Percentiles rank a stretch among this genome's conserved stretches.
Evolutionary conservation across 148 eudicot genomes (phyloP).

Genomic region (Silene latifolia): DNA sequence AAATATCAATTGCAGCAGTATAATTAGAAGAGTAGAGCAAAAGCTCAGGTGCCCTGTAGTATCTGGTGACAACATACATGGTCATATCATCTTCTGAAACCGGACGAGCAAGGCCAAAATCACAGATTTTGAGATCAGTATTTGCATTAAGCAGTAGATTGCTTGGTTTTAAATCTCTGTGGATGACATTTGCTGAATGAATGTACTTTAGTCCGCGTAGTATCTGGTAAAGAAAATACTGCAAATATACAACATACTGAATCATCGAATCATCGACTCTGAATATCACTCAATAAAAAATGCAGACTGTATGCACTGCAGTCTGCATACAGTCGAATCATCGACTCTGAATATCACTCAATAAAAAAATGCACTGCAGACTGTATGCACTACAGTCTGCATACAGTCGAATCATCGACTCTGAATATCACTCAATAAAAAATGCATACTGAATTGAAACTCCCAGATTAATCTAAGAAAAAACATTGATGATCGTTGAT

Average conservation of each 20-base stretch:
- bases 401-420: too few species aligned
- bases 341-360: too few species aligned
- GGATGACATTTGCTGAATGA: conserved; percentile 80
- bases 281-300: too few species aligned
- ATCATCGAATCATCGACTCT: too few species aligned
- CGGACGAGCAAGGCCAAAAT: conserved; percentile 86
- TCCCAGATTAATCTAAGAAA: too few species aligned
- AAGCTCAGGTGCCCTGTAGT: conserved; percentile 90
- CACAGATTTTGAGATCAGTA: conserved; percentile 78
- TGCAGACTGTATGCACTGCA: too few species aligned
- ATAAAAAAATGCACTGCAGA: too few species aligned
- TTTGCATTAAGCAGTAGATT: conserved; percentile 69
- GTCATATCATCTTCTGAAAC: conserved; percentile 73
- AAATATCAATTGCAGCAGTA: conserved; percentile 78
- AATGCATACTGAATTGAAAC: too few species aligned
- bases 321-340: too few species aligned
- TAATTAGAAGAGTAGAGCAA: conserved; percentile 82
- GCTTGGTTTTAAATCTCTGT: conserved; percentile 84
- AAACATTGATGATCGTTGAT: too few species aligned
- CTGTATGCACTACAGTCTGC: too few species aligned
- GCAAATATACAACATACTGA: conserved; percentile 30
- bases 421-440: too few species aligned
- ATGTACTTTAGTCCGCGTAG: conserved; percentile 85
- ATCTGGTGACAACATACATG: conserved; percentile 77
- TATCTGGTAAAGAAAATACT: conserved; percentile 85